Conservation (phyloP, 192 early-diverging fungal species). For the Geranomyces michiganensis region DNA sequence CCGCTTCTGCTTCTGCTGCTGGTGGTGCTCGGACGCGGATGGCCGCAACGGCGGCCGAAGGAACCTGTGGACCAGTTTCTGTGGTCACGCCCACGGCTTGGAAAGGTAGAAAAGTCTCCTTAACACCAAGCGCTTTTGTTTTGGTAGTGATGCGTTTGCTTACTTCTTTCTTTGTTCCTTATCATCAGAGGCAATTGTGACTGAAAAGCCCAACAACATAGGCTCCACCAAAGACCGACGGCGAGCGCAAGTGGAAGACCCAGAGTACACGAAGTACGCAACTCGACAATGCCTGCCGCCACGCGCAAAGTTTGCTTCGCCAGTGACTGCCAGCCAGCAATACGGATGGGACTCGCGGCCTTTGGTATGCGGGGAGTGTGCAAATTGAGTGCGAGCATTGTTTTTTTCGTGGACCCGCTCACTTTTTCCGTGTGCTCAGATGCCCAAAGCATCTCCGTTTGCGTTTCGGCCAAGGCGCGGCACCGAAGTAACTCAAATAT, state of each 20-base stretch:
- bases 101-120: neutral
- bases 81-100: constrained; percentile 10
- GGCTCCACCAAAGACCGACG: constrained; percentile 4
- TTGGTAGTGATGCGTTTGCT: too few species aligned
- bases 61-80: neutral
- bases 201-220: constrained; percentile 7
- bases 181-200: constrained; percentile 1
- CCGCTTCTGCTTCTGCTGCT: too few species aligned
- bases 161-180: too few species aligned
- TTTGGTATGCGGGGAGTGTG: too few species aligned
- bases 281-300: constrained; percentile 5
- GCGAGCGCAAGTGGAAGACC: neutral
- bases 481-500: constrained; percentile 11
- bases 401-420: neutral
- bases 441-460: neutral
- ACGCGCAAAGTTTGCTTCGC: constrained; percentile 2
- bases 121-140: neutral
- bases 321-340: neutral
- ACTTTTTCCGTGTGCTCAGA: neutral
- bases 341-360: constrained; percentile 15
- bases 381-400: too few species aligned
- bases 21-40: too few species aligned
- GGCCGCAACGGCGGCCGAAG: neutral
- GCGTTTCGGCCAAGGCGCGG: constrained; percentile 2
- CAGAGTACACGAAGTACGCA: constrained; percentile 1